Percentiles rank a stretch among this genome's conserved stretches.
These are phyloP conservation scores for Ricinus communis DNA, from an alignment of 345 rosid genomes.

Conservation along the genomic window DNA sequence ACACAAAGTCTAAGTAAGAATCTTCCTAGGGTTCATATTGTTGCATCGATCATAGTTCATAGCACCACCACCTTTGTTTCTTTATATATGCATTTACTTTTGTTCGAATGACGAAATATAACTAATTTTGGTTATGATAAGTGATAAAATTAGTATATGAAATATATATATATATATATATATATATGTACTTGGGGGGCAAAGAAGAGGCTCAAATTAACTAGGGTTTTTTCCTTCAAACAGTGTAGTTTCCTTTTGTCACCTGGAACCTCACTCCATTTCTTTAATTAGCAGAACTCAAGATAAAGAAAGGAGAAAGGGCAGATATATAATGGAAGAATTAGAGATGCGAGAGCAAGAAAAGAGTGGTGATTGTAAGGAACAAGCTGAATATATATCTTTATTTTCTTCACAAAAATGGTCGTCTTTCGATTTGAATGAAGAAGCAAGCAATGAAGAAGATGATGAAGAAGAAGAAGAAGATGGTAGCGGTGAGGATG, in stretches of 20 bases:
- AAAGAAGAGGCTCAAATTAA: no score
- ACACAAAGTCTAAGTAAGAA: no score
- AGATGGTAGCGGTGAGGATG: conserved; percentile 14
- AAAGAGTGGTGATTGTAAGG: conserved; percentile 20
- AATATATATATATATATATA: no score
- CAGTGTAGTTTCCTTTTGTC: no score
- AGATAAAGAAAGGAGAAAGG: neutral
- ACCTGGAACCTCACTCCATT: no score
- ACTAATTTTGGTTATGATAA: no score
- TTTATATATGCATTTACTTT: neutral
- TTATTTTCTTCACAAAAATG: conserved; percentile 30
- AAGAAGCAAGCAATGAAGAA: conserved; percentile 27
- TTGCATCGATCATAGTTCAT: conserved; percentile 4
- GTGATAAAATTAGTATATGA: no score
- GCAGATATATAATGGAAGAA: conserved; percentile 18
- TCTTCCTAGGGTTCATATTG: no score
- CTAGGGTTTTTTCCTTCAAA: no score
- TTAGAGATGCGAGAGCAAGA: conserved; percentile 16
- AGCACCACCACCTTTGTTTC: no score
- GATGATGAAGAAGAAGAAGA: neutral
- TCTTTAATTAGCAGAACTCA: neutral
- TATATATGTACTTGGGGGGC: no score
- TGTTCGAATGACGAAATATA: no score
- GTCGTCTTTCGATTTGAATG: conserved; percentile 43
- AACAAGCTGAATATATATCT: conserved; percentile 29